Evolutionary conservation across 2,329 filamentous ascomycete species (phyloP).

Genomic region (Trichoderma semiorbis): DNA sequence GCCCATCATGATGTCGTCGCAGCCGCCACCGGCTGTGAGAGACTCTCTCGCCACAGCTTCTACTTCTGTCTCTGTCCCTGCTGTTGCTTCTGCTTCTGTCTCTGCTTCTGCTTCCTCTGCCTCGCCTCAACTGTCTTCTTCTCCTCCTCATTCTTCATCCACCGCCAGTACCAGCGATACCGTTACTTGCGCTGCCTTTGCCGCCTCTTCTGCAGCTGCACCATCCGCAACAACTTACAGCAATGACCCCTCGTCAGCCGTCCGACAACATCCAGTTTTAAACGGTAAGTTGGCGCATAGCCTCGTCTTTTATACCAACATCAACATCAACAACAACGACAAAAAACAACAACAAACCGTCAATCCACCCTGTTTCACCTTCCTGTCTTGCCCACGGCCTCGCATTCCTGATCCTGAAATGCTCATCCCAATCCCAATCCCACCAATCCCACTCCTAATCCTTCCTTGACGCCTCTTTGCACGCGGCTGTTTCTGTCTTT

Average conservation of each 20-base stretch:
- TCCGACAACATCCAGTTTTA: not conserved
- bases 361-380: not conserved
- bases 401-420: slow-evolving; percentile 1
- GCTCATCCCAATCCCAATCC: not conserved
- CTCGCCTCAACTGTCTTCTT: not conserved
- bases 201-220: not conserved
- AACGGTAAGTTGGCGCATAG: slow-evolving; percentile 2
- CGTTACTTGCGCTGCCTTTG: not conserved
- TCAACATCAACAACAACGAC: not conserved
- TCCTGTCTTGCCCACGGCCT: not conserved
- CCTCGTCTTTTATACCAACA: not conserved
- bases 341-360: not conserved
- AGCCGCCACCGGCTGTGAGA: not conserved
- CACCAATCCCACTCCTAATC: not conserved
- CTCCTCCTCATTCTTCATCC: not conserved
- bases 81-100: not conserved
- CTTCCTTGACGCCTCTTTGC: not conserved
- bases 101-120: not conserved
- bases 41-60: slow-evolving; percentile 3
- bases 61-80: not conserved
- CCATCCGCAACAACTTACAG: not conserved
- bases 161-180: not conserved
- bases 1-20: slow-evolving; percentile 14
- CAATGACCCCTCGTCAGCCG: not conserved
- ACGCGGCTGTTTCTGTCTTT: not conserved